Base-by-base conservation (phyloP, 2,329 filamentous ascomycete genomes). In the Xylariaceae sp. region DNA sequence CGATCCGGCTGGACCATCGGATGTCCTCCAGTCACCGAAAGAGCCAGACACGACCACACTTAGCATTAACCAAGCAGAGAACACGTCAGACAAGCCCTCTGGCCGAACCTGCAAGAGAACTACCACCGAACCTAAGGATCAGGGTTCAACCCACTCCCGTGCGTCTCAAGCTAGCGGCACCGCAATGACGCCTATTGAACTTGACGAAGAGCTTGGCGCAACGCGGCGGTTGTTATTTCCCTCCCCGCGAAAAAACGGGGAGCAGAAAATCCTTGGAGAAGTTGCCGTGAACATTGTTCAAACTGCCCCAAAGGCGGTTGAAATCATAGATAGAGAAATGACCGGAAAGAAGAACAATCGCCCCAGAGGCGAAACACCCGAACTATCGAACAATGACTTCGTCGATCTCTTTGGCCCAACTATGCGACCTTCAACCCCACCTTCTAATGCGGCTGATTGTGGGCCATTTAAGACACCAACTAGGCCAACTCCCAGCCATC, bases 181-280 rank as follows among this genome's bases (percentile, higher is more conserved):
- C 29, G 77, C 74, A 15, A 72, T 79, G 46, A 84, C 78, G 61
- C 82, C 83, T 15, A 81, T 85, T 32, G 72, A 76, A 26, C 60
- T 80, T 5, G 76, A 78, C 32, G 74, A 80, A 39, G 76, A 78
- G 32, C 71, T 80, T 47, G 81, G 80, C 32, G 71, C 68, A 48
- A 91, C 87, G 0, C 79, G 87, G 56, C 79, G 89, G 54, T 71
- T 92, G 2, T 76, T 94, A 1, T 94, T 94, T 64, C 87, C 89
- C 1, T 91, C 87, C 0, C 88, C 88, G 2, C 79, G 84, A 41
- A 87, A 86, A 60, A 80, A 83, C 29, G 81, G 79, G 34, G 76
- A 81, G 43, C 72, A 78, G 1, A 89, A 84, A 65, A 78, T 81
- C 19, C 74, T 89, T 2, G 78, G 80, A 46, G 81, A 85, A 62